phyloP scores from a whole-genome alignment of 805 yeast genomes.

The Zygosaccharomyces bisporus region DNA sequence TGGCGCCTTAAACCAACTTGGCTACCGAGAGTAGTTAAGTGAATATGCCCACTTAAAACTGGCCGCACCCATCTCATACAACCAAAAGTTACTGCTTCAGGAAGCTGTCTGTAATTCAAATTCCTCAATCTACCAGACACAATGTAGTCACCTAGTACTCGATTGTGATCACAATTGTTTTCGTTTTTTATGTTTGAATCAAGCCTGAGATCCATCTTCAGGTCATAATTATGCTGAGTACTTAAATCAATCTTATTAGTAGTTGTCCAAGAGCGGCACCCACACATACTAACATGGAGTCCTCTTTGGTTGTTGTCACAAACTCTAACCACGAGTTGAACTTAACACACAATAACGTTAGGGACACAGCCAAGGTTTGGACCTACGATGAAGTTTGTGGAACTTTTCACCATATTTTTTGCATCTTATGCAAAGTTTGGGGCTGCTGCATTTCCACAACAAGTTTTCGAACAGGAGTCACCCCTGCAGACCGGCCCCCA shows the following conservation, averaged over 20 bases:
- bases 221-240: too few relatives aligned
- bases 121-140: too few relatives aligned
- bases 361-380: too few relatives aligned
- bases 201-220: too few relatives aligned
- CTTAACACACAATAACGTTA: not conserved
- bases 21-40: conserved; percentile 19
- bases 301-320: not conserved
- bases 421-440: not conserved
- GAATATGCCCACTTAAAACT: too few relatives aligned
- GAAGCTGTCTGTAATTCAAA: too few relatives aligned
- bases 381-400: not conserved
- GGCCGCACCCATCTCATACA: too few relatives aligned
- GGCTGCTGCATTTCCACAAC: conserved; percentile 6
- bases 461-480: conserved; percentile 9
- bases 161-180: too few relatives aligned
- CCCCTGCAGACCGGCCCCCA: conserved; percentile 3
- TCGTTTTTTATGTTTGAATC: too few relatives aligned
- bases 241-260: not conserved
- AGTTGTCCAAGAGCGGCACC: not conserved
- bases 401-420: not conserved
- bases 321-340: not conserved
- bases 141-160: too few relatives aligned
- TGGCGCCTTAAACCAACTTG: conserved; percentile 26
- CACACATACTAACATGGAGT: conserved; percentile 2
- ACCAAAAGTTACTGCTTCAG: too few relatives aligned